Evolutionary conservation across 768 basidiomycete genomes (phyloP), one percentile per base, ranked within the genome.

Genomic region (Amanita rubescens): DNA sequence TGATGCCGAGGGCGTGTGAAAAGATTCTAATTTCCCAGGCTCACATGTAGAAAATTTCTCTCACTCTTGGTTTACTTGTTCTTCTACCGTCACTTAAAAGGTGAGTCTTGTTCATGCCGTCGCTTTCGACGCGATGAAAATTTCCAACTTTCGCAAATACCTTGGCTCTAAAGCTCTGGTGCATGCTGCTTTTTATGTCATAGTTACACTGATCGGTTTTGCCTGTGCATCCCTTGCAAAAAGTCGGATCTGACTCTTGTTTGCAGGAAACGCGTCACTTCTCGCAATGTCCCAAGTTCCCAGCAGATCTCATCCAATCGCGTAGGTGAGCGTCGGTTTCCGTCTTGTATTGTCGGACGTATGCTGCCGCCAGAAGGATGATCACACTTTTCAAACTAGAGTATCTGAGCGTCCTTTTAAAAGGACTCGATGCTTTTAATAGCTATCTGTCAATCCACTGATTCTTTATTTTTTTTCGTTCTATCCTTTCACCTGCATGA

Each of bases 161-260:
- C 71, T 67, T 65, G 66, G 66, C 71, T 62, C 64, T 72, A 80
- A 72, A 74, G 72, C 69, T 64, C 68, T 67, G 74, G 67, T 63
- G 68, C 80, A 58, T 75, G 81, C 85, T 71, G 74, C 66, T 66
- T 50, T 74, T 77, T 74, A 78, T 85, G 87, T 90, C 87, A 90
- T 90, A 88, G 87, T 89, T 89, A 90, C 87, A 84, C 87, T 89
- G 87, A 90, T 79, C 75, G 72, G 78, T 77, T 69, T 61, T 55
- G 27, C 35, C 30, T 51, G 37, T 55, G 43, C 47, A 15, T 57
- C 51, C 35, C 32, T 10, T 20, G 17, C 7, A 24, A 3, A 25
- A 12, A 27, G 1, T 4, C 12, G 9, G 3, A 22, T 46, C 15
- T 50, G 14, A 32, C 57, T 37, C 19, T 39, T 49, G n/a, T 46